Conservation (phyloP, 1,284 basidiomycete genomes). For the Austroboletus olivaceoglutinosus region DNA sequence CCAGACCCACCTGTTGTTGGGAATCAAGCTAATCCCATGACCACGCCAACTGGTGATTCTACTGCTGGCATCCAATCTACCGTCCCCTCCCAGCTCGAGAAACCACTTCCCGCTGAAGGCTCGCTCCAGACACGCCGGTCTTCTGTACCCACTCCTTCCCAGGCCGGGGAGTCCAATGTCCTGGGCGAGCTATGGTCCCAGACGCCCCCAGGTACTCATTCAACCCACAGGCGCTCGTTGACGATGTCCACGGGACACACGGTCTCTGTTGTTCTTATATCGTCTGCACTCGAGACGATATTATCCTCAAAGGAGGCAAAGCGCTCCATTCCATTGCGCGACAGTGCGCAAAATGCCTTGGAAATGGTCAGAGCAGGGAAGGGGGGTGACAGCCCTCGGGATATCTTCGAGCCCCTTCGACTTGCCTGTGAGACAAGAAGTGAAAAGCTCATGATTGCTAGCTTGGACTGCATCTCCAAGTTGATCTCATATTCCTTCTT, state of each 20-base stretch:
- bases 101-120: constrained; percentile 7
- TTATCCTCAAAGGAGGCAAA: constrained; percentile 88
- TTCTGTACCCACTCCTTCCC: constrained; percentile 7
- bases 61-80: constrained; percentile 1
- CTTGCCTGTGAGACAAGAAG: constrained; percentile 91
- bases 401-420: constrained; percentile 90
- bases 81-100: constrained; percentile 1
- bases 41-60: constrained; percentile 1
- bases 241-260: constrained; percentile 70
- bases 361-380: constrained; percentile 76
- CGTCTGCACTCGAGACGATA: constrained; percentile 86
- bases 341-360: constrained; percentile 79
- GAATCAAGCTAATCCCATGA: constrained; percentile 2
- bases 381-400: constrained; percentile 70
- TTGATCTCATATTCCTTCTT: constrained; percentile 97
- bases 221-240: constrained; percentile 55
- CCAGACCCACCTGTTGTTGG: not conserved
- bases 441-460: constrained; percentile 91
- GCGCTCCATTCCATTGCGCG: constrained; percentile 75
- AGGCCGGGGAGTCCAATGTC: constrained; percentile 9
- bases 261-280: constrained; percentile 77
- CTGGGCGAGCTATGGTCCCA: constrained; percentile 14
- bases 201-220: constrained; percentile 19
- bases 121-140: constrained; percentile 1
- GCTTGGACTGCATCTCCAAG: constrained; percentile 94